Evolutionary conservation across 768 basidiomycete genomes (phyloP).

Genomic region (Termitomyces sp.): DNA sequence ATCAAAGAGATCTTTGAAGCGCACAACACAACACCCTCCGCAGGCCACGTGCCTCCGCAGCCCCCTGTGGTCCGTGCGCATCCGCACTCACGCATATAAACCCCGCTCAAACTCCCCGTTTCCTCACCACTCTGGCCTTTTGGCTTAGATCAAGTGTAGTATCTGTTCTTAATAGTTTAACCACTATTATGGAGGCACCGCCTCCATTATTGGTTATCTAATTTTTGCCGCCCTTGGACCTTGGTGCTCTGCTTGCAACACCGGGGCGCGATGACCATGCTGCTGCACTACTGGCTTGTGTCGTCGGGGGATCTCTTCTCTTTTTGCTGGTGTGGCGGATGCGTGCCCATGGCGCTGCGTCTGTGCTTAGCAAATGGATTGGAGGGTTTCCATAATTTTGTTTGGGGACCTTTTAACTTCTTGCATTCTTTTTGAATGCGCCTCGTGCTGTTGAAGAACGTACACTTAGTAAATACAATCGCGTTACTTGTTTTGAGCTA

Average conservation of each 20-base stretch:
- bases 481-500: too few relatives aligned
- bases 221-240: constrained; percentile 49
- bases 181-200: constrained; percentile 55
- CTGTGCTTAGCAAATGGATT: neutral
- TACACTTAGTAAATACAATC: too few relatives aligned
- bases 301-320: constrained; percentile 50
- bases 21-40: too few relatives aligned
- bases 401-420: too few relatives aligned
- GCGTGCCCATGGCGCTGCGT: neutral
- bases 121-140: constrained; percentile 85
- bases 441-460: too few relatives aligned
- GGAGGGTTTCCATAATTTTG: too few relatives aligned
- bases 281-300: constrained; percentile 53
- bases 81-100: neutral
- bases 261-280: constrained; percentile 51
- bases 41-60: too few relatives aligned
- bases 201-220: constrained; percentile 51
- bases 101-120: neutral
- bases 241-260: constrained; percentile 58
- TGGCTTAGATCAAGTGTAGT: constrained; percentile 98
- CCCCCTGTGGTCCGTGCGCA: neutral
- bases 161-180: constrained; percentile 91
- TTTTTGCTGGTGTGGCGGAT: neutral
- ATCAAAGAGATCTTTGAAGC: too few relatives aligned
- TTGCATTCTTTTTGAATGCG: too few relatives aligned